Evolutionary conservation across 768 basidiomycete genomes (phyloP).

Genomic region (Russula vinacea): DNA sequence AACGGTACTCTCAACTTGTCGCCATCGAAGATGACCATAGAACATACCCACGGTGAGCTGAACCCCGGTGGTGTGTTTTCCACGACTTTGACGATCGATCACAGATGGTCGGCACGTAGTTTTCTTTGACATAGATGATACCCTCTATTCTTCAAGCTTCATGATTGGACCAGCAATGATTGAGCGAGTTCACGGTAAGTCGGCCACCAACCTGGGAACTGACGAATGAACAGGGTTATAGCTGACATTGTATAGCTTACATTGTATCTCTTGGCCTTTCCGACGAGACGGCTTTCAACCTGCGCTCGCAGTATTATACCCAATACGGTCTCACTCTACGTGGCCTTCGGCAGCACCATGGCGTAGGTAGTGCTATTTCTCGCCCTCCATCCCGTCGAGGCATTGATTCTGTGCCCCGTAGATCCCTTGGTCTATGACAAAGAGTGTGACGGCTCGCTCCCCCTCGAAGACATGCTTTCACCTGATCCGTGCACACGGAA

Average conservation of each 20-base stretch:
- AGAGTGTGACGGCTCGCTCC: constrained; percentile 80
- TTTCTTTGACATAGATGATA: constrained; percentile 88
- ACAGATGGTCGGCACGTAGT: constrained; percentile 59
- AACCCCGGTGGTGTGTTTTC: background rate
- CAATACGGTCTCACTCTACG: constrained; percentile 82
- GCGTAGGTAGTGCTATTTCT: constrained; percentile 52
- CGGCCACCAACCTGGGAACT: background rate
- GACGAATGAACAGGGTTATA: constrained; percentile 33
- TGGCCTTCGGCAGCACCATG: constrained; percentile 71
- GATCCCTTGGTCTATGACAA: constrained; percentile 83
- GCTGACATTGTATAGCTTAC: constrained; percentile 81
- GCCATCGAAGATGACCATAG: constrained; percentile 10
- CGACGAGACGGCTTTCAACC: constrained; percentile 62
- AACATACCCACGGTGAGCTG: constrained; percentile 17
- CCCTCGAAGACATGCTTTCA: constrained; percentile 73
- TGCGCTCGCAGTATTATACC: constrained; percentile 71
- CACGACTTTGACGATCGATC: constrained; percentile 3
- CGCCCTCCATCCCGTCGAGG: background rate
- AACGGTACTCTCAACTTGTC: background rate
- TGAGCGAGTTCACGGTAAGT: constrained; percentile 67
- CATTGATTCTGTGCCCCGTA: constrained; percentile 32
- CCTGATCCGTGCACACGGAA: constrained; percentile 59
- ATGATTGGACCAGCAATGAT: constrained; percentile 80
- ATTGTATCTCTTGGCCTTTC: constrained; percentile 67
- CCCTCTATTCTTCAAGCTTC: constrained; percentile 73